Evolutionary conservation across 1,284 basidiomycete genomes (phyloP).

Genomic region (Garcileccinum viscosum): DNA sequence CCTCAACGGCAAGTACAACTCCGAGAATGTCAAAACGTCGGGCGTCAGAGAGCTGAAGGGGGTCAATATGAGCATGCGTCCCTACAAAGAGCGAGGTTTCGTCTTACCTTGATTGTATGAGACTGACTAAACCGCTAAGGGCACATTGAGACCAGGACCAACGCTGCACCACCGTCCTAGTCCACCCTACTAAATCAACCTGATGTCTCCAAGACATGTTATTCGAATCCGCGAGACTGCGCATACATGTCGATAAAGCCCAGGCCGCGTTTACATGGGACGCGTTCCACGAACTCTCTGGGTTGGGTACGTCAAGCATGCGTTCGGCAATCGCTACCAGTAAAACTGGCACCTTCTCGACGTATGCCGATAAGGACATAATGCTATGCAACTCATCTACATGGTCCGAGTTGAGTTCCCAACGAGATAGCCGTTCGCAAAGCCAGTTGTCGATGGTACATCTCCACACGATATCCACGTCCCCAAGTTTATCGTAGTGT

Average conservation of each 20-base stretch:
- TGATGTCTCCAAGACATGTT: constrained; percentile 47
- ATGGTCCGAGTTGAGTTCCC: constrained; percentile 40
- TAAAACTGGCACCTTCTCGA: constrained; percentile 49
- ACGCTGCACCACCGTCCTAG: constrained; percentile 46
- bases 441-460: constrained; percentile 56
- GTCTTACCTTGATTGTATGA: constrained; percentile 57
- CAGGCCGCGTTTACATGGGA: constrained; percentile 54
- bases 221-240: constrained; percentile 48
- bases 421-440: constrained; percentile 31
- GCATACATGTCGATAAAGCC: constrained; percentile 57
- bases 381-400: constrained; percentile 55
- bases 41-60: constrained; percentile 24
- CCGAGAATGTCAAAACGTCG: constrained; percentile 44
- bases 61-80: neutral
- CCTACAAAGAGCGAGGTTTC: neutral
- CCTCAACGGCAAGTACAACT: constrained; percentile 55
- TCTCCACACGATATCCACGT: constrained; percentile 65
- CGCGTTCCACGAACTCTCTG: constrained; percentile 40
- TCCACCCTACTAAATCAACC: constrained; percentile 56
- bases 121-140: constrained; percentile 56
- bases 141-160: constrained; percentile 69
- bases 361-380: constrained; percentile 55
- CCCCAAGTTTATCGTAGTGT: constrained; percentile 53
- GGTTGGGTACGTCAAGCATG: constrained; percentile 45
- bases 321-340: constrained; percentile 57